A percentile compares a stretch with the other conserved stretches of the same genome.
phyloP scores from a whole-genome alignment of 2,329 filamentous ascomycete species.

The Furcasterigmium sp. region DNA sequence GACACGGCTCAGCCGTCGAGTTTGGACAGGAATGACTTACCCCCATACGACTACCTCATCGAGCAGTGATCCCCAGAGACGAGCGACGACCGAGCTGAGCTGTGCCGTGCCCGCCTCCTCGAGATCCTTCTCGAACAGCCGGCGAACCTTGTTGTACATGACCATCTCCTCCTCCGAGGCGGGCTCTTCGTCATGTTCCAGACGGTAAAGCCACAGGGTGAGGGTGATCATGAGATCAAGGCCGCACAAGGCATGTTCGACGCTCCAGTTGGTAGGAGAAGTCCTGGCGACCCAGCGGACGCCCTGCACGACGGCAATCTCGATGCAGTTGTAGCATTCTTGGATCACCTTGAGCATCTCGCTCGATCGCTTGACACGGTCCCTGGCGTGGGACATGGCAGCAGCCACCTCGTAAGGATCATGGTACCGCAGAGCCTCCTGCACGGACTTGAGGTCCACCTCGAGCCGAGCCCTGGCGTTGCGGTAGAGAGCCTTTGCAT shows the following conservation, averaged over 20 bases:
- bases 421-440: constrained; percentile 94
- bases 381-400: constrained; percentile 90
- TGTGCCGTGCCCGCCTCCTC: constrained; percentile 77
- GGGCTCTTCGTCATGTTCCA: constrained; percentile 97
- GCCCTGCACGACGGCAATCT: constrained; percentile 89
- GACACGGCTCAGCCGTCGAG: not conserved
- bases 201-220: constrained; percentile 95
- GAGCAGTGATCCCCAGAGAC: constrained; percentile 95
- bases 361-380: constrained; percentile 88
- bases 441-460: constrained; percentile 91
- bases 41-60: constrained; percentile 99
- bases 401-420: constrained; percentile 95
- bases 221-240: constrained; percentile 97
- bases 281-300: constrained; percentile 98
- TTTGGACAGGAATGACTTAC: constrained; percentile 54
- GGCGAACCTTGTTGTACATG: constrained; percentile 91
- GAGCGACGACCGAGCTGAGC: constrained; percentile 90
- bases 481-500: constrained; percentile 93
- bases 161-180: constrained; percentile 75
- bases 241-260: constrained; percentile 93
- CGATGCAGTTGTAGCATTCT: constrained; percentile 95
- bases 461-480: constrained; percentile 89
- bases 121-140: constrained; percentile 85
- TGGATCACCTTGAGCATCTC: constrained; percentile 99
- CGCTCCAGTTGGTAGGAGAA: constrained; percentile 97